phyloP scores from a whole-genome alignment of 2,329 filamentous ascomycete genomes.

The Fusarium pseudograminearum region DNA sequence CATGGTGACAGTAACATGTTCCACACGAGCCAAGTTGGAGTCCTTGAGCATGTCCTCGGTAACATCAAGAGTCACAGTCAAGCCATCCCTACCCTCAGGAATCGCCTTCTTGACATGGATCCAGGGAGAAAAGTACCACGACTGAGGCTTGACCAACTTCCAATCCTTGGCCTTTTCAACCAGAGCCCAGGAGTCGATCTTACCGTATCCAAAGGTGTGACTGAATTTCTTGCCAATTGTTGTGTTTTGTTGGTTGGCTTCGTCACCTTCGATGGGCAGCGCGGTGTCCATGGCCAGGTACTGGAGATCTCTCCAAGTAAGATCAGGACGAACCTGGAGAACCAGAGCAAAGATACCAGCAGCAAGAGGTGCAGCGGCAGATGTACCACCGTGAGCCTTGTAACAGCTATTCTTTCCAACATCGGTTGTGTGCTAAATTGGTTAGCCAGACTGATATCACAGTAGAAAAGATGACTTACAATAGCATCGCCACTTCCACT shows the following conservation, averaged over 20 bases:
- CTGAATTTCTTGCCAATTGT: slow-evolving; percentile 87
- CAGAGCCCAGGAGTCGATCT: slow-evolving; percentile 87
- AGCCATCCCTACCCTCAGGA: slow-evolving; percentile 84
- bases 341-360: slow-evolving; percentile 93
- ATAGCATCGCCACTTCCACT: slow-evolving; percentile 91
- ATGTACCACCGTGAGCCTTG: slow-evolving; percentile 89
- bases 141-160: slow-evolving; percentile 91
- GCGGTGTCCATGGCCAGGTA: slow-evolving; percentile 89
- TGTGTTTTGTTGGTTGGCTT: slow-evolving; percentile 83
- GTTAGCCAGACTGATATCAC: slow-evolving; percentile 18
- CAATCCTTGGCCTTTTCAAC: slow-evolving; percentile 89
- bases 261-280: slow-evolving; percentile 77
- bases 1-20: slow-evolving; percentile 98
- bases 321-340: slow-evolving; percentile 83
- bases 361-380: slow-evolving; percentile 91
- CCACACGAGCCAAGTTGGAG: slow-evolving; percentile 86
- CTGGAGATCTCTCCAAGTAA: slow-evolving; percentile 95
- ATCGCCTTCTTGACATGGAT: slow-evolving; percentile 87
- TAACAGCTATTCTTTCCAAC: slow-evolving; percentile 87
- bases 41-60: slow-evolving; percentile 82
- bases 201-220: slow-evolving; percentile 95
- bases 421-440: slow-evolving; percentile 84
- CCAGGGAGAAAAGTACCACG: slow-evolving; percentile 96
- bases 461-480: slow-evolving; percentile 56
- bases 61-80: slow-evolving; percentile 84